Base-by-base conservation (phyloP, 2,329 filamentous ascomycete species). In the Aspergillus ustus region DNA sequence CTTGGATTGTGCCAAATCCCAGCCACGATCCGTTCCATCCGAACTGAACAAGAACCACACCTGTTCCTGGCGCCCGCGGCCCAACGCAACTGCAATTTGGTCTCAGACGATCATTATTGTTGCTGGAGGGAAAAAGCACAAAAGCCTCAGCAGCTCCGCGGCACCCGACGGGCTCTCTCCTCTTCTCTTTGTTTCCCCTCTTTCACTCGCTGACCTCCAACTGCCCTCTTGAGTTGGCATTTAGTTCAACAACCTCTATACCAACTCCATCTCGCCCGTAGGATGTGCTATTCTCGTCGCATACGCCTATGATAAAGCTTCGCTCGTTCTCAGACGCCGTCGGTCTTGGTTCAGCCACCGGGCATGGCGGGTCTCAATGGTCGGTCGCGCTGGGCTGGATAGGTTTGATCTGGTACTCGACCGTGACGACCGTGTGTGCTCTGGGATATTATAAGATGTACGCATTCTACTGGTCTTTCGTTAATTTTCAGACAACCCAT, bases 361-460 rank as follows among this genome's bases (percentile, higher is more conserved):
- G 63, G 59, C 63, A 74, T 73, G 73, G 72, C 66, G 65, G 59
- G 50, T 55, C 64, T 61, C 60, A 60, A 60, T 68, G 65, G 72
- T 67, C 80, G 52, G 70, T 82, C 66, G 81, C 78, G 37, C 70
- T 76, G 61, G 80, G 78, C 66, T 84, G 82, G 75, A 69, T 77
- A 49, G 74, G 74, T 66, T 73, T 87, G 66, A 77, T 82, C 65
- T 88, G 85, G 85, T 87, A 84, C 68, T 65, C 80, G 52, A 76
- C 81, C 58, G 84, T 89, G 60, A 78, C 82, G 66, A 66, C 79
- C 25, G 85, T 90, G 44, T 86, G 84, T 70, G 75, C 77, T 46
- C 80, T 89, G 69, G 87, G 87, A 54, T 84, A 85, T 71, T 74
- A 79, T 56, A 85, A 87, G 72, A 78, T 89, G 87, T 88, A 80